These are phyloP conservation scores for Komagataella kurtzmanii DNA, from an alignment of 805 yeast species.

Conservation along the genomic window DNA sequence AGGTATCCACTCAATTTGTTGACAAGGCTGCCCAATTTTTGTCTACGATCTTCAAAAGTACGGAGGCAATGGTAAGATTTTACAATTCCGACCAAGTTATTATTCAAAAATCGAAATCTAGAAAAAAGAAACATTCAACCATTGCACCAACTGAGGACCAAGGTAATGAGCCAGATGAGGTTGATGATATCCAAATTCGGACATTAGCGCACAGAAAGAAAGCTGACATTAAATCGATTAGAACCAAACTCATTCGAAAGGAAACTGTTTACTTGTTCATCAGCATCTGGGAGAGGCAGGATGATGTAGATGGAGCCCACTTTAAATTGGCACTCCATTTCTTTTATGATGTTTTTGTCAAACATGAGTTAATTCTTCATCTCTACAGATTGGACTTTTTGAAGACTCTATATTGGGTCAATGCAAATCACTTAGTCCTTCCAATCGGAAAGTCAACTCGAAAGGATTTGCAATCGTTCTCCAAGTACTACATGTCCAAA, in stretches of 20 bases:
- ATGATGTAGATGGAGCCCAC: conserved; percentile 46
- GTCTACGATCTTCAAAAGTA: conserved; percentile 41
- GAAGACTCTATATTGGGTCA: conserved; percentile 5
- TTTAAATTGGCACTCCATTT: conserved; percentile 54
- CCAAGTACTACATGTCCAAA: neutral
- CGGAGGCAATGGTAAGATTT: neutral
- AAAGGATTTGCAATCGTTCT: neutral
- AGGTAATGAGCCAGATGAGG: conserved; percentile 1
- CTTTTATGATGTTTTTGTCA: conserved; percentile 58
- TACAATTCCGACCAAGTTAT: neutral
- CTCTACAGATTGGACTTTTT: conserved; percentile 67
- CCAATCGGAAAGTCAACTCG: conserved; percentile 17
- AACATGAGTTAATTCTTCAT: conserved; percentile 36
- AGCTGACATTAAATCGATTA: neutral
- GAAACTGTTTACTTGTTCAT: conserved; percentile 54
- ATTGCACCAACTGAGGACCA: conserved; percentile 10
- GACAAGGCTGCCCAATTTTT: conserved; percentile 50
- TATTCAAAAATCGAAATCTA: neutral
- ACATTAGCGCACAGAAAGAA: neutral
- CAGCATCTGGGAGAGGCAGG: conserved; percentile 42
- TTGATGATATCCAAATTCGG: neutral
- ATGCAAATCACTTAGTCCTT: conserved; percentile 23
- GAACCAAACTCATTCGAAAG: conserved; percentile 36
- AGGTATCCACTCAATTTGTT: conserved; percentile 50
- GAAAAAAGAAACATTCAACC: conserved; percentile 26